phyloP scores from a whole-genome alignment of 1,284 basidiomycete genomes.

The Heterobasidion annosum region DNA sequence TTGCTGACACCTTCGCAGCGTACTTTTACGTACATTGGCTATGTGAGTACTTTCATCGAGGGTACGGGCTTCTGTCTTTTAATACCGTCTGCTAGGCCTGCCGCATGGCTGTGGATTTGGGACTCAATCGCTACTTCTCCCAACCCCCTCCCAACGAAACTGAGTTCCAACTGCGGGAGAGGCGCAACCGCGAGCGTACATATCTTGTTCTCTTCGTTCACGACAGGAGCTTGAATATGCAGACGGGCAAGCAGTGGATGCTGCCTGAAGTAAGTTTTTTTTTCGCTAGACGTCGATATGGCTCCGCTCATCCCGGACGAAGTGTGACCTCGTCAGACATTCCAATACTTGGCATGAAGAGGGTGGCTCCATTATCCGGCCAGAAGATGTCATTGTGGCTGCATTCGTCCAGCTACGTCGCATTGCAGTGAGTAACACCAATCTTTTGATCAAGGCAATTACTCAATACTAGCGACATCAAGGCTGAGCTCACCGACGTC shows the following conservation, averaged over 20 bases:
- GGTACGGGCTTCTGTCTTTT: slow-evolving; percentile 4
- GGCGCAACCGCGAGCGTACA: slow-evolving; percentile 74
- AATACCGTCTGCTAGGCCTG: slow-evolving; percentile 44
- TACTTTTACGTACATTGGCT: slow-evolving; percentile 80
- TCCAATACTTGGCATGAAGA: slow-evolving; percentile 62
- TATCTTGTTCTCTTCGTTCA: slow-evolving; percentile 79
- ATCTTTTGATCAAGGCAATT: neutral
- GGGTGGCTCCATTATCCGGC: slow-evolving; percentile 43
- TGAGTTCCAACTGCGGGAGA: slow-evolving; percentile 55
- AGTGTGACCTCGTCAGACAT: slow-evolving; percentile 61
- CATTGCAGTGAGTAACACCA: slow-evolving; percentile 48
- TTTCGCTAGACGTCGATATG: neutral
- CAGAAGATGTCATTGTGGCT: slow-evolving; percentile 71
- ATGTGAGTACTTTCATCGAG: slow-evolving; percentile 36
- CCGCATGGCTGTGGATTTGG: slow-evolving; percentile 76
- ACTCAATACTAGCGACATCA: neutral
- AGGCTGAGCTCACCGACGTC: slow-evolving; percentile 71
- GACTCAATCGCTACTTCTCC: slow-evolving; percentile 58
- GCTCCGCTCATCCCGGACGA: slow-evolving; percentile 6
- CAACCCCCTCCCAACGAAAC: slow-evolving; percentile 48
- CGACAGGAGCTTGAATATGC: slow-evolving; percentile 74
- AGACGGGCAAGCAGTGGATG: slow-evolving; percentile 80
- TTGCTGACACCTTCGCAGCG: slow-evolving; percentile 31
- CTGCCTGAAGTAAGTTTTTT: slow-evolving; percentile 46
- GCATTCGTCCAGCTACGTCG: slow-evolving; percentile 68